Base-by-base conservation (phyloP, 768 basidiomycete genomes). In the Rhodotorula sphaerocarpa region DNA sequence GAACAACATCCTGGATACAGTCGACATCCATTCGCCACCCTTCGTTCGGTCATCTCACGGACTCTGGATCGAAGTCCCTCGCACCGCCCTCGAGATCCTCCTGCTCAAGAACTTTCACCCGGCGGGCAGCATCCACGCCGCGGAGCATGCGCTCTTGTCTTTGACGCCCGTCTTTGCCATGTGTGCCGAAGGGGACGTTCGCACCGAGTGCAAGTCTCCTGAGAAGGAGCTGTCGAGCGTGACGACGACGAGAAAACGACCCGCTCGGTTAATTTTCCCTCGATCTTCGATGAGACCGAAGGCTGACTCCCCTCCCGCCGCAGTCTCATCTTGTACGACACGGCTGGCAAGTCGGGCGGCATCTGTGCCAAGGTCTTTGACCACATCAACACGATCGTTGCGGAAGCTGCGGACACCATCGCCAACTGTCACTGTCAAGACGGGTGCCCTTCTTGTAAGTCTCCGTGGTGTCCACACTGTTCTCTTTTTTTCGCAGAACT, bases 61-160 rank as follows among this genome's bases (percentile, higher is more conserved):
- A 1, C 76, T 83, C 62, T 91, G 89, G 89, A 76, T 91, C 30
- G 86, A 91, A 70, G 77, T 90, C 2, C 84, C 87, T 0, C 76
- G 76, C 30, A 39, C 73, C 0, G 77, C 82, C 27, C 73, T 89
- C 50, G 72, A 78, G 10, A 71, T 84, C n/a, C 77, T 90, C 73
- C 74, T 75, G 18, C 64, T 67, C 16, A 83, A 84, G 66, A 76
- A 75, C 7, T 79, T 88, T 45, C 82, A 84, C 61, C 79, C 83
- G 1, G 87, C 89, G 0, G 89, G 82, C 52, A 86, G 85, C 0
- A 88, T 92, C 51, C 90, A 93, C 71, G 81, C 88, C 7, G 89
- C 90, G 5, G 79, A 85, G 67, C 90, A 93, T 72, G 87, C 87
- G 0, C 80, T 90, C 70, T 75, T 92, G 65, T 90, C 88, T 70